Conservation (phyloP, 768 basidiomycete species). For the Boletellus emodensis region DNA sequence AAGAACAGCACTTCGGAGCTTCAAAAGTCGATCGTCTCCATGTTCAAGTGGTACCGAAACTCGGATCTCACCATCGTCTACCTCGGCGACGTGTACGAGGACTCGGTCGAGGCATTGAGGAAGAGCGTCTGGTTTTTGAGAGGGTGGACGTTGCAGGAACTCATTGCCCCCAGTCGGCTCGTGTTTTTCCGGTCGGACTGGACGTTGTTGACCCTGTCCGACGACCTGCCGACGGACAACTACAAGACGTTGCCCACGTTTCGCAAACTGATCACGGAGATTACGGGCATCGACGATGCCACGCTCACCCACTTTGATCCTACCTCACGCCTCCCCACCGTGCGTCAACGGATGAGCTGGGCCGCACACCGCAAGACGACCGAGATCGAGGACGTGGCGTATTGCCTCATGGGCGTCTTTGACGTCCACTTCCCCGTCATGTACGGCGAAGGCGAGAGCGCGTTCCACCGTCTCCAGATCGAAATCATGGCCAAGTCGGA, state of each 20-base stretch:
- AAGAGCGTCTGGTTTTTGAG: conserved; percentile 24
- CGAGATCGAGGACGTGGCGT: conserved; percentile 27
- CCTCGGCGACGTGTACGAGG: conserved; percentile 15
- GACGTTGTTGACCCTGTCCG: conserved; percentile 12
- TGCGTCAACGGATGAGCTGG: conserved; percentile 27
- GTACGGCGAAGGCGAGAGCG: conserved; percentile 28
- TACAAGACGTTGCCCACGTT: conserved; percentile 16
- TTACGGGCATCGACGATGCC: conserved; percentile 18
- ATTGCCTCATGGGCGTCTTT: conserved; percentile 28
- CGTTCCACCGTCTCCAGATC: conserved; percentile 26
- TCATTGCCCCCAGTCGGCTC: conserved; percentile 23
- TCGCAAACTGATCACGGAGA: conserved; percentile 9
- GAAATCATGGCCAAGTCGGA: conserved; percentile 25
- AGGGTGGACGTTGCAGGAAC: conserved; percentile 26
- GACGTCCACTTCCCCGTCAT: conserved; percentile 25
- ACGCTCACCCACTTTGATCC: conserved; percentile 18
- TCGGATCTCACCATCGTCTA: conserved; percentile 26
- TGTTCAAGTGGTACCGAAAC: conserved; percentile 29
- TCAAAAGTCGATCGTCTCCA: conserved; percentile 27
- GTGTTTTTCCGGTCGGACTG: conserved; percentile 25
- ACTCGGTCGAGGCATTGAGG: conserved; percentile 12
- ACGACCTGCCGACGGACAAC: conserved; percentile 14
- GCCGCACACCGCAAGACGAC: conserved; percentile 29
- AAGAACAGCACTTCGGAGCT: conserved; percentile 27
- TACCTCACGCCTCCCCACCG: conserved; percentile 7